These are phyloP conservation scores for Coemansia sp. DNA, from an alignment of 192 early-diverging fungal genomes.

Conservation along the genomic window DNA sequence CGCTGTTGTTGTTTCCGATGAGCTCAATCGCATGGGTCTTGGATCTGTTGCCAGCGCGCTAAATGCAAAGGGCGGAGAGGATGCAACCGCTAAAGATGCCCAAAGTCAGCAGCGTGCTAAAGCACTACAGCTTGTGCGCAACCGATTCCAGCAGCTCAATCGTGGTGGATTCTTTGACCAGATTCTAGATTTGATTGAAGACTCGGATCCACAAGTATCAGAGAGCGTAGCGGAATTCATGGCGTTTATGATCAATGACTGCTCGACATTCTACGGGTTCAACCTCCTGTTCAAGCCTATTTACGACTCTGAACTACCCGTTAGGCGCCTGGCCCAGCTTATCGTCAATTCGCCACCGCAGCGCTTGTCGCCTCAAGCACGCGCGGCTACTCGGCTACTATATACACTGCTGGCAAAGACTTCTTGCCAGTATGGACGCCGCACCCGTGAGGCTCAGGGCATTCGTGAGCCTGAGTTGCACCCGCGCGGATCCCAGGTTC, in stretches of 20 bases:
- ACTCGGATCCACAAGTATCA: slow-evolving; percentile 25
- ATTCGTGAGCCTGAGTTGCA: slow-evolving; percentile 38
- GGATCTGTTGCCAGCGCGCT: slow-evolving; percentile 32
- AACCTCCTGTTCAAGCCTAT: slow-evolving; percentile 51
- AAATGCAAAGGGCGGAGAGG: slow-evolving; percentile 10
- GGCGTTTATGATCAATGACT: slow-evolving; percentile 48
- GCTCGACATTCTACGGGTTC: slow-evolving; percentile 45
- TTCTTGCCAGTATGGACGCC: slow-evolving; percentile 47
- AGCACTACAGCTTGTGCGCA: slow-evolving; percentile 46
- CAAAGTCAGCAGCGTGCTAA: slow-evolving; percentile 41
- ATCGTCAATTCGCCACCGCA: slow-evolving; percentile 48
- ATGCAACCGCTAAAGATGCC: slow-evolving; percentile 8
- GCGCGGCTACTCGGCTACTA: slow-evolving; percentile 34
- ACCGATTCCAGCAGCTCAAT: slow-evolving; percentile 51
- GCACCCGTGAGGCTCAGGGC: slow-evolving; percentile 46
- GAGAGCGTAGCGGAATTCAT: slow-evolving; percentile 47
- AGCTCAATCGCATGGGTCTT: slow-evolving; percentile 48
- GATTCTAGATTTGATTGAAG: slow-evolving; percentile 42
- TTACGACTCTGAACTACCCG: slow-evolving; percentile 39
- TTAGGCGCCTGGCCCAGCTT: slow-evolving; percentile 46
- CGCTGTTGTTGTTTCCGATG: slow-evolving; percentile 41
- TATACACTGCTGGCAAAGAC: slow-evolving; percentile 44
- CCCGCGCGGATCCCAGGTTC: slow-evolving; percentile 46
- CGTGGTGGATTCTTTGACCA: slow-evolving; percentile 37
- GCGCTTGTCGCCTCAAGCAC: slow-evolving; percentile 42